Conservation (phyloP, 768 basidiomycete genomes). For the Boletus vermiculosoides region DNA sequence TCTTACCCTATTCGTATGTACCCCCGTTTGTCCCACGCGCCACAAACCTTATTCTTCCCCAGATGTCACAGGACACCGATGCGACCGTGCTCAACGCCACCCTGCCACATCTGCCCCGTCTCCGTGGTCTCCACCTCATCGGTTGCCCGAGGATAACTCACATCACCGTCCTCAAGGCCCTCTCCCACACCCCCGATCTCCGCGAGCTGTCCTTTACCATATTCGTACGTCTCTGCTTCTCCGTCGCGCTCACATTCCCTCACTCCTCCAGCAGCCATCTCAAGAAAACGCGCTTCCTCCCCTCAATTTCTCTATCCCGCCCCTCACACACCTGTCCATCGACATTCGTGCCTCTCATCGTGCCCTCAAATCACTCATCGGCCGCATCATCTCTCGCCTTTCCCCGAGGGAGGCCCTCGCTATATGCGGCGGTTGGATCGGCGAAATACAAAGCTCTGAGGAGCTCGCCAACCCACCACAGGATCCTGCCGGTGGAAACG, state of each 20-base stretch:
- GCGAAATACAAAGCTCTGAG: slow-evolving; percentile 30
- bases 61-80: slow-evolving; percentile 61
- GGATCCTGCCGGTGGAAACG: neutral
- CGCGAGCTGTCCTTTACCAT: slow-evolving; percentile 62
- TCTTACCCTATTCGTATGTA: slow-evolving; percentile 60
- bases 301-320: slow-evolving; percentile 31
- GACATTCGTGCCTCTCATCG: slow-evolving; percentile 42
- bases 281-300: slow-evolving; percentile 9
- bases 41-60: neutral
- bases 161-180: slow-evolving; percentile 42
- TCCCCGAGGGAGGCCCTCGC: slow-evolving; percentile 32
- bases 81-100: slow-evolving; percentile 46
- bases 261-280: slow-evolving; percentile 9
- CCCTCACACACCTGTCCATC: slow-evolving; percentile 51
- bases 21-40: neutral
- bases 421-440: slow-evolving; percentile 32
- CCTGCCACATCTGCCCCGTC: slow-evolving; percentile 48
- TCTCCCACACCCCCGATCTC: slow-evolving; percentile 49
- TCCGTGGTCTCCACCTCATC: slow-evolving; percentile 60
- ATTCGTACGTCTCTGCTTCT: slow-evolving; percentile 41
- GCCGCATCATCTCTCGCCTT: slow-evolving; percentile 23
- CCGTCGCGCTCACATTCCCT: neutral
- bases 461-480: slow-evolving; percentile 12
- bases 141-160: slow-evolving; percentile 61
- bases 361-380: slow-evolving; percentile 15